Evolutionary conservation across 1,284 basidiomycete genomes (phyloP), one percentile per base, ranked within the genome.

Genomic region (Thecaphora frezii): DNA sequence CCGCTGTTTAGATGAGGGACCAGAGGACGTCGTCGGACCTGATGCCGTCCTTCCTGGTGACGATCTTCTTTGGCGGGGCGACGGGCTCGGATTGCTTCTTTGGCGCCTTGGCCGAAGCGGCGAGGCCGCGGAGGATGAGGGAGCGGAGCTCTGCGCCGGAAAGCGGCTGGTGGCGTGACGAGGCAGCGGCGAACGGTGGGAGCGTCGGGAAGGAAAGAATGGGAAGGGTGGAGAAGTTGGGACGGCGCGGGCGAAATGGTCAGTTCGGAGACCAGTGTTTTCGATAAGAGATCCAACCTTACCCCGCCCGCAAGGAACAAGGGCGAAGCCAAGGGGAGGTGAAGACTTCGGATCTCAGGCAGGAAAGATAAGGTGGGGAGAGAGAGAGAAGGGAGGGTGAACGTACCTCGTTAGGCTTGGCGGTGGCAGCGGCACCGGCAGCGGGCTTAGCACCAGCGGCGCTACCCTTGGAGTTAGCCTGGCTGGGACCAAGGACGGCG

Each of bases 61-160:
- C 33, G 33, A 36, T 4, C 33, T 36, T 36, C 33, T 36, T 36
- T 9, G 33, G 33, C 13, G 33, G 12, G 7, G 39, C 63, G 63
- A 13, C 51, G 51, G 13, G 52, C 48, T 18, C 55, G 26, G 57
- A 39, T 8, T 49, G 41, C 38, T 46, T 40, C 28, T 49, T 51
- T 28, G 50, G 54, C 8, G 58, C 49, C 21, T 47, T 47, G 1
- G 57, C 55, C n/a, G 60, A 60, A 5, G 59, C 41, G 4, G 68
- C 60, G 24, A 70, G 66, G 37, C 68, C 65, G 25, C 60, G 57
- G 18, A 70, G 44, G 51, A 70, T 70, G 49, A 70, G 66, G 36
- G 64, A 67, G 19, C 68, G 57, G 3, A 70, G 46, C 10, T 50
- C 61, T 21, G 59, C 54, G 22, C 50, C 65, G 9, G 65, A 55